Conservation (phyloP, 805 yeast genomes). For the Pichia rugopelliculosa region DNA sequence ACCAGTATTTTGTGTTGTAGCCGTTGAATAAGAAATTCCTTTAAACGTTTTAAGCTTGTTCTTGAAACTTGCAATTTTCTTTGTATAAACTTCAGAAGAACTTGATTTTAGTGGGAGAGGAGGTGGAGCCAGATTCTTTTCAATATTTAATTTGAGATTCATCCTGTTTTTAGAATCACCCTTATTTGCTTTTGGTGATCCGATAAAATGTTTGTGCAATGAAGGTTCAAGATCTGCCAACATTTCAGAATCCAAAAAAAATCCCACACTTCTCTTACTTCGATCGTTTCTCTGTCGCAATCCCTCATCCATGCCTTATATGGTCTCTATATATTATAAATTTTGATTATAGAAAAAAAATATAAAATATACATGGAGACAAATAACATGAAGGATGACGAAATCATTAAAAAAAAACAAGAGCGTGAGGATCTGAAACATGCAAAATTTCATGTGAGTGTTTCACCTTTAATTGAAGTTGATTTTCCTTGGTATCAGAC, state of each 20-base stretch:
- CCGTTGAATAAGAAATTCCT: neutral
- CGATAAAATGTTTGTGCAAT: conserved; percentile 5
- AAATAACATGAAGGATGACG: too few relatives aligned
- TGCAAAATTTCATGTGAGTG: neutral
- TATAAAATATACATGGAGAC: neutral
- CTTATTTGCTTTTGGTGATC: neutral
- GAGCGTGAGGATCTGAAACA: neutral
- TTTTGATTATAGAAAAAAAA: neutral
- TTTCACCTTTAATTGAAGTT: too few relatives aligned
- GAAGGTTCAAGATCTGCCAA: conserved; percentile 2
- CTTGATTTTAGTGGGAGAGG: conserved; percentile 17
- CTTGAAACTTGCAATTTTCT: conserved; percentile 19
- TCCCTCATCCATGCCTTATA: neutral
- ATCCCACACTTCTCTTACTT: conserved; percentile 22
- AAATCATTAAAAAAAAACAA: too few relatives aligned
- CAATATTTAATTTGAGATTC: neutral
- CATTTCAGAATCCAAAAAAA: conserved; percentile 4
- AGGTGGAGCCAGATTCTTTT: conserved; percentile 8
- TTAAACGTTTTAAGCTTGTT: conserved; percentile 16
- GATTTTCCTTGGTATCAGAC: neutral
- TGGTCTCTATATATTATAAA: neutral
- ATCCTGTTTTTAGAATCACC: neutral
- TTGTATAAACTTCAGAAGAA: conserved; percentile 12
- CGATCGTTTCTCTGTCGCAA: neutral
- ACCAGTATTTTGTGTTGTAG: neutral